Evolutionary conservation across 1,284 basidiomycete genomes (phyloP).

Genomic region (Papiliotrema terrestris): DNA sequence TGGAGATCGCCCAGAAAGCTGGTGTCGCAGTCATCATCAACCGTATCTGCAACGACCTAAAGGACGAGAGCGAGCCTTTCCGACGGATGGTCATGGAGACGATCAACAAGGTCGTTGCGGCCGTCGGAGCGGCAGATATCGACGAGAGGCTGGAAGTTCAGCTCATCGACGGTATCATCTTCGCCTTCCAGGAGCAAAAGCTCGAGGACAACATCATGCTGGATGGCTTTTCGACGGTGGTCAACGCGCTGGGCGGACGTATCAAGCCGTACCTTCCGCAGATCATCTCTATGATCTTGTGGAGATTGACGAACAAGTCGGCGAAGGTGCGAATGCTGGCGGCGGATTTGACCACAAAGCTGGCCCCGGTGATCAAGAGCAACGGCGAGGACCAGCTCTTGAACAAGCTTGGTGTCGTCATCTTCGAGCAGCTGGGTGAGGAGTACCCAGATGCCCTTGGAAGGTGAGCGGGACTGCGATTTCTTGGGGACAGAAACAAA

Average conservation of each 20-base stretch:
- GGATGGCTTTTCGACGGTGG: constrained; percentile 95
- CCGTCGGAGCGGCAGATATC: constrained; percentile 90
- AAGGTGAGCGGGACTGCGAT: constrained; percentile 45
- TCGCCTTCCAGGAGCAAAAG: constrained; percentile 99
- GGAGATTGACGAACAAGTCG: constrained; percentile 99
- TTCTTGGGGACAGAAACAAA: background rate
- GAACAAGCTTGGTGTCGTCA: constrained; percentile 92
- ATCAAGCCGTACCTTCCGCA: constrained; percentile 98
- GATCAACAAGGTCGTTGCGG: constrained; percentile 91
- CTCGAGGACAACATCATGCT: constrained; percentile 99
- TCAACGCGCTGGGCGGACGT: constrained; percentile 90
- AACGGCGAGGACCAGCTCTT: constrained; percentile 94
- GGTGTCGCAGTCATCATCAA: constrained; percentile 95
- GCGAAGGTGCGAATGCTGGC: constrained; percentile 99
- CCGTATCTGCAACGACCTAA: constrained; percentile 91
- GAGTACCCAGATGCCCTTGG: constrained; percentile 98
- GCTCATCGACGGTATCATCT: constrained; percentile 97
- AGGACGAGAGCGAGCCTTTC: constrained; percentile 94
- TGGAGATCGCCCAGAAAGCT: constrained; percentile 93
- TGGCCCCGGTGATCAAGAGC: constrained; percentile 97
- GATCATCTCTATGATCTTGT: constrained; percentile 98
- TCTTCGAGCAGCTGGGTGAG: constrained; percentile 98
- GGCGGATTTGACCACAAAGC: constrained; percentile 88
- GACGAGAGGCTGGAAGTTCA: constrained; percentile 92
- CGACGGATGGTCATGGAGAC: constrained; percentile 99